Percentiles rank a stretch among this genome's conserved stretches.
Conservation (phyloP, 2,329 filamentous ascomycete species). For the Aspergillus ibericus region DNA sequence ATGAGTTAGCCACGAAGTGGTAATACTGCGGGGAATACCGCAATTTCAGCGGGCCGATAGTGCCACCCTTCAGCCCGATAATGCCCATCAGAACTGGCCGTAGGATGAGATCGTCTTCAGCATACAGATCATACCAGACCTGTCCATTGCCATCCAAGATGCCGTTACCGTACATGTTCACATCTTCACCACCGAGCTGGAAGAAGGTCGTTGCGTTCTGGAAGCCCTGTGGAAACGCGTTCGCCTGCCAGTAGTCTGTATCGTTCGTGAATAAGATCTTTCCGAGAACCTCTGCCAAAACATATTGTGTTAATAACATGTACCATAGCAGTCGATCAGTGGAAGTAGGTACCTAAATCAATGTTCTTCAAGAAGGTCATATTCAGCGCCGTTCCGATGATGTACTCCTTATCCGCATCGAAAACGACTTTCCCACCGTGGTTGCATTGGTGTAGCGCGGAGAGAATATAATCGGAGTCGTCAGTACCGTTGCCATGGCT, state of each 20-base stretch:
- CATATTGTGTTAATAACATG: constrained; percentile 6
- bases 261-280: constrained; percentile 65
- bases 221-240: constrained; percentile 64
- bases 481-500: constrained; percentile 39
- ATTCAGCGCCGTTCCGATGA: constrained; percentile 64
- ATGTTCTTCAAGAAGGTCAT: constrained; percentile 64
- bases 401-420: constrained; percentile 56
- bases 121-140: constrained; percentile 65
- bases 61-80: constrained; percentile 58
- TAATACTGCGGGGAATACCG: constrained; percentile 64
- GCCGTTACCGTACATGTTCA: constrained; percentile 68
- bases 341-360: constrained; percentile 55
- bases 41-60: constrained; percentile 61
- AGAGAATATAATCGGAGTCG: constrained; percentile 54
- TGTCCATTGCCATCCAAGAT: constrained; percentile 65
- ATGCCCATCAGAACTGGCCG: constrained; percentile 60
- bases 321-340: not conserved
- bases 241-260: constrained; percentile 66
- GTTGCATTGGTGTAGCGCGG: constrained; percentile 61
- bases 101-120: constrained; percentile 56
- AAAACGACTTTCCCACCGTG: constrained; percentile 64
- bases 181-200: constrained; percentile 64
- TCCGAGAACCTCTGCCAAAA: constrained; percentile 54
- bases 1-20: constrained; percentile 66
- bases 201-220: constrained; percentile 69